Base-by-base conservation (phyloP, 2,329 filamentous ascomycete genomes). In the Alternaria sp. region DNA sequence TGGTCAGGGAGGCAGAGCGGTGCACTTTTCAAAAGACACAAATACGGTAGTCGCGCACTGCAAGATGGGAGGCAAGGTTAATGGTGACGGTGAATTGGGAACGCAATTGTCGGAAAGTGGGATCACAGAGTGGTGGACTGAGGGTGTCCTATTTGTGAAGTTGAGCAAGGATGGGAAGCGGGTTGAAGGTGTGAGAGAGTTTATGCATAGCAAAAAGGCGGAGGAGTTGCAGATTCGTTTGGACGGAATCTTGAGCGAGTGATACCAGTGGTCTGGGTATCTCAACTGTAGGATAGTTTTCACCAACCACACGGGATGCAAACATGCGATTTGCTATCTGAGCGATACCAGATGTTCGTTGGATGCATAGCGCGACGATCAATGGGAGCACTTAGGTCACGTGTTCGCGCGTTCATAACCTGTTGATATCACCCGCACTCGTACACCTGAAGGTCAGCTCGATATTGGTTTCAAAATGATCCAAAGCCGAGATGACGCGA, bases 131-230 rank as follows among this genome's bases (percentile, higher is more conserved):
- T 76, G 71, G 72, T 74, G 70, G 72, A 75, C 65, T 10, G 69
- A 76, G 52, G 68, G 66, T 50, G 69, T 77, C 25, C 46, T 74
- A 10, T 70, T 75, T 28, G 68, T 75, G 5, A 67, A 64, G 60
- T 57, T 74, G 67, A 74, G 65, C 51, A 55, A 46, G 44, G 67
- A 68, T n/a, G 74, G 72, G 2, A 68, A 56, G 59, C 67, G 63
- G 44, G 67, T 79, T 17, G 62, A 69, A 19, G 71, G 71, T 47
- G 58, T 76, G 49, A 69, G 65, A 51, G 75, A 85, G 74, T 83
- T 84, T 70, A 80, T 83, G 55, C 78, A 84, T 62, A 82, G 80
- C 47, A 71, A 64, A 23, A 79, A 75, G 64, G 76, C 75, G 50
- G 71, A 72, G 58, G 72, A 76, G 69, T 68, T 79, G 66, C 71